These are phyloP conservation scores for Spizellomyces punctatus DNA, from an alignment of 192 early-diverging fungal genomes.

Conservation along the genomic window DNA sequence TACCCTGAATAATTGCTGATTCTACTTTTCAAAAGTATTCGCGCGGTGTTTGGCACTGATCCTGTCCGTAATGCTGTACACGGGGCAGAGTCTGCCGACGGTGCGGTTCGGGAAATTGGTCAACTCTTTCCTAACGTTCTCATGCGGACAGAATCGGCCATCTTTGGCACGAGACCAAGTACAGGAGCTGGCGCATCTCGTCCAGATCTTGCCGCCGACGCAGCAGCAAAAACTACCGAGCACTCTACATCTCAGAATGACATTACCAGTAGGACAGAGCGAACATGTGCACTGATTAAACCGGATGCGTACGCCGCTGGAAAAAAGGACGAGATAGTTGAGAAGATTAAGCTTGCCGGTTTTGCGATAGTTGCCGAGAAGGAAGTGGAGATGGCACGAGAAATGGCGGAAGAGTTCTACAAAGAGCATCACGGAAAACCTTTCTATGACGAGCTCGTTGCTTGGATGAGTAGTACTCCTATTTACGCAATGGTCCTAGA, in stretches of 20 bases:
- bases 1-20: background rate
- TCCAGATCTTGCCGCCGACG: conserved; percentile 9
- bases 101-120: conserved; percentile 53
- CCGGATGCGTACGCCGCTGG: conserved; percentile 55
- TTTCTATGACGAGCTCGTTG: conserved; percentile 50
- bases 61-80: conserved; percentile 55
- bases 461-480: conserved; percentile 58
- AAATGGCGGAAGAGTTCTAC: conserved; percentile 52
- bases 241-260: background rate
- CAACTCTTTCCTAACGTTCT: conserved; percentile 47
- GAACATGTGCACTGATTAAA: conserved; percentile 58
- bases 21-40: conserved; percentile 36
- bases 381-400: conserved; percentile 42
- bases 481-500: conserved; percentile 63
- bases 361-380: conserved; percentile 48
- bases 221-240: background rate
- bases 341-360: conserved; percentile 32
- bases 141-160: conserved; percentile 12
- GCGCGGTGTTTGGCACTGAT: conserved; percentile 58
- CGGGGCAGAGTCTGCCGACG: conserved; percentile 48
- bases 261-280: conserved; percentile 19
- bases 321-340: conserved; percentile 51
- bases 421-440: conserved; percentile 45
- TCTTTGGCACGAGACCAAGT: conserved; percentile 23
- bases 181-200: conserved; percentile 14